A percentile compares a stretch with the other conserved stretches of the same genome.
These are phyloP conservation scores for Cyberlindnera japonica DNA, from an alignment of 805 yeast species.

Conservation along the genomic window DNA sequence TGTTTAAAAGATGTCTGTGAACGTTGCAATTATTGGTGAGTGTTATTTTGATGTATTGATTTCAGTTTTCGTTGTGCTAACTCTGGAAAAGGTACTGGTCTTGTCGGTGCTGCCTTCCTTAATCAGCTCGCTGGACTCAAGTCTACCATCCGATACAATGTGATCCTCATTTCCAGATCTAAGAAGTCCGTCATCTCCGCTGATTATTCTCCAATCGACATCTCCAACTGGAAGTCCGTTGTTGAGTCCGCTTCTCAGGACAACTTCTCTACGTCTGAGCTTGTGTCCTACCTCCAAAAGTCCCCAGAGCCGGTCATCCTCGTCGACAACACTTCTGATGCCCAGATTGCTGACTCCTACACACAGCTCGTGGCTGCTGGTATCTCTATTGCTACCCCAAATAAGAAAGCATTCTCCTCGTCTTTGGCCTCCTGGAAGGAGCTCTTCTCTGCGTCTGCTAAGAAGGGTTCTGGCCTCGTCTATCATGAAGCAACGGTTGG, in stretches of 20 bases:
- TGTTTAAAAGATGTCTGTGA: constrained; percentile 41
- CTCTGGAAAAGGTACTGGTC: constrained; percentile 67
- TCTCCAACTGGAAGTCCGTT: constrained; percentile 52
- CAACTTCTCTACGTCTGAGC: constrained; percentile 50
- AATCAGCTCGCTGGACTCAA: constrained; percentile 67
- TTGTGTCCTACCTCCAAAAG: constrained; percentile 58
- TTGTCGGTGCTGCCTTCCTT: constrained; percentile 90
- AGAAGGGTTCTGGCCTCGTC: constrained; percentile 59
- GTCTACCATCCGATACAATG: constrained; percentile 62
- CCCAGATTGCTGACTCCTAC: constrained; percentile 69
- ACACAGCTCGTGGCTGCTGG: constrained; percentile 71
- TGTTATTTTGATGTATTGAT: not conserved
- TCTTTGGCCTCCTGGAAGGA: constrained; percentile 71
- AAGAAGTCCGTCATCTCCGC: constrained; percentile 61
- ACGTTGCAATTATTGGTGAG: constrained; percentile 67
- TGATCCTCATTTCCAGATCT: constrained; percentile 77
- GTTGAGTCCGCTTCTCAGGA: constrained; percentile 41
- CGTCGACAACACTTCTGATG: constrained; percentile 93
- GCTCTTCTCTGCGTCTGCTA: constrained; percentile 54
- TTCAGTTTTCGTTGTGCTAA: constrained; percentile 5
- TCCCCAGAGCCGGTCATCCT: constrained; percentile 75
- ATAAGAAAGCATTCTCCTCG: constrained; percentile 93
- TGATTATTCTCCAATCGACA: constrained; percentile 69
- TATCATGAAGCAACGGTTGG: constrained; percentile 99
- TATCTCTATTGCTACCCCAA: constrained; percentile 95